phyloP scores from a whole-genome alignment of 2,329 filamentous ascomycete genomes.

The Paecilomyces formosus region DNA sequence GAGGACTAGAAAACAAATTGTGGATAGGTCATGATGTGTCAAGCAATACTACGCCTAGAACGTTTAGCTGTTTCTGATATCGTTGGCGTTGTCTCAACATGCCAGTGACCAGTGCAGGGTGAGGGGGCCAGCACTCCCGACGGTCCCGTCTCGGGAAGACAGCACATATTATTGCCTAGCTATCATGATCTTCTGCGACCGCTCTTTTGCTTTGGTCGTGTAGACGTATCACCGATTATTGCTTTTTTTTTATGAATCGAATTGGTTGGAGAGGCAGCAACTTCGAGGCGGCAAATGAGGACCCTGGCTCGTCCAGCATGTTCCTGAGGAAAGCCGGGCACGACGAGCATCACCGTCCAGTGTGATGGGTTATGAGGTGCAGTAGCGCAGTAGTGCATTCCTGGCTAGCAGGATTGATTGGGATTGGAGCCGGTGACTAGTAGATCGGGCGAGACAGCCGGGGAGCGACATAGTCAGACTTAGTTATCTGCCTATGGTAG shows the following conservation, averaged over 20 bases:
- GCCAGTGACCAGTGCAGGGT: background rate
- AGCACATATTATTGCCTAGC: background rate
- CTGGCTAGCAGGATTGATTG: background rate
- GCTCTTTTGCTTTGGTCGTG: background rate
- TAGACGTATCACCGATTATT: too few species aligned
- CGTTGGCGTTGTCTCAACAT: background rate
- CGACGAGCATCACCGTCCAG: background rate
- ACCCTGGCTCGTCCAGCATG: background rate
- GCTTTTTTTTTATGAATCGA: too few species aligned
- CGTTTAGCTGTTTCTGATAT: background rate
- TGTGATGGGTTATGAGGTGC: background rate
- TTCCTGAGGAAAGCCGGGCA: background rate
- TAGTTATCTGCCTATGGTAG: too few species aligned
- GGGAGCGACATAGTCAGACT: too few species aligned
- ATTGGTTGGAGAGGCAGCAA: background rate
- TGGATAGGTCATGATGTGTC: background rate
- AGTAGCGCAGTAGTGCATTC: background rate
- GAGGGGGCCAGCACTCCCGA: background rate
- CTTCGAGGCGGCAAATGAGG: too few species aligned
- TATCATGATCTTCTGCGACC: background rate
- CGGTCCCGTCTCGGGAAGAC: background rate
- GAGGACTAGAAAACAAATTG: background rate
- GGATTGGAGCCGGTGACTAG: background rate
- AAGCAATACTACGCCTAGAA: background rate
- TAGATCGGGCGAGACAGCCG: background rate